These are phyloP conservation scores for Hibiscus syriacus DNA, from an alignment of 345 rosid genomes.

Conservation along the genomic window DNA sequence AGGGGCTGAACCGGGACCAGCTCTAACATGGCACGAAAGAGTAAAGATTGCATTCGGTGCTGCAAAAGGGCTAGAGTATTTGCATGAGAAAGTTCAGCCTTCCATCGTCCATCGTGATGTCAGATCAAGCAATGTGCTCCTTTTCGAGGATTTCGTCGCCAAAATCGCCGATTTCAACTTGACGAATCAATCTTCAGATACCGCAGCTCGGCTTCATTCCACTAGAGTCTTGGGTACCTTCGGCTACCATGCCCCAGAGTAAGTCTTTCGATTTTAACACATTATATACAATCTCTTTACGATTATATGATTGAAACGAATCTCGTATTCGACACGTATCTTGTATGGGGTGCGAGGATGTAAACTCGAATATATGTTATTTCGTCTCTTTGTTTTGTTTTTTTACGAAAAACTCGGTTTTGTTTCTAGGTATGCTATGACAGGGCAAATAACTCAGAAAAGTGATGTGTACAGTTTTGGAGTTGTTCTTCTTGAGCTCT, in stretches of 20 bases:
- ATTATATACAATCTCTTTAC: no score
- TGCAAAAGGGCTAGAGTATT: neutral
- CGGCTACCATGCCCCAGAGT: neutral
- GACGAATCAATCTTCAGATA: neutral
- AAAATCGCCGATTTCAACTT: neutral
- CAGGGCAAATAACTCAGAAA: no score
- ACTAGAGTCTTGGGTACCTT: neutral
- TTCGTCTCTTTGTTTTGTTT: no score
- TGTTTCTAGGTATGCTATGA: conserved; percentile 81
- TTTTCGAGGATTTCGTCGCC: neutral
- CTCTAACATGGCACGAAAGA: neutral
- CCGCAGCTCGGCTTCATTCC: neutral
- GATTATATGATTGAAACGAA: neutral
- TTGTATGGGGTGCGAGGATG: neutral
- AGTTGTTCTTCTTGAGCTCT: conserved; percentile 86
- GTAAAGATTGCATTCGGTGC: neutral
- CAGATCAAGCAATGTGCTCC: neutral
- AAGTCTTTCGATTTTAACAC: neutral
- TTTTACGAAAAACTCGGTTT: neutral
- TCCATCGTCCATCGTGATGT: neutral
- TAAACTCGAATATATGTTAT: no score
- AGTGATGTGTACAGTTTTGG: conserved; percentile 96
- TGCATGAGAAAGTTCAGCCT: neutral
- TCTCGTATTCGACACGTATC: no score
- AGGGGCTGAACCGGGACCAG: neutral